Evolutionary conservation across 306 rosid species (phyloP).

Genomic region (Lotus japonicus): DNA sequence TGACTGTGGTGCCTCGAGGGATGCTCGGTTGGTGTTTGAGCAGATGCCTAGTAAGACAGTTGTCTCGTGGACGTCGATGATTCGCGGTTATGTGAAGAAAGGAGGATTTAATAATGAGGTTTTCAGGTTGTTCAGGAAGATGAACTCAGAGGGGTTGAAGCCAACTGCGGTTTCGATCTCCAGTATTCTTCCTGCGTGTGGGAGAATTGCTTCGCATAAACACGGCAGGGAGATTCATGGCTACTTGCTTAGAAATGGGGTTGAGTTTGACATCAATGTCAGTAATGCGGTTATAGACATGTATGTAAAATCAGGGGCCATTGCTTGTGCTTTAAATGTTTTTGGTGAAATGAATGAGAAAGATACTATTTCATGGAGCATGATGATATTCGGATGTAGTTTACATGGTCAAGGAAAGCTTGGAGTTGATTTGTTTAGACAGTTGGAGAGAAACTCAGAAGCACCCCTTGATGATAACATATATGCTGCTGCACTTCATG

Average conservation of each 20-base stretch:
- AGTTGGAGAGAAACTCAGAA: conserved; percentile 31
- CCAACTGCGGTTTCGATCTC: conserved; percentile 41
- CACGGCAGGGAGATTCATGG: conserved; percentile 70
- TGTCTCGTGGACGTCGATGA: conserved; percentile 57
- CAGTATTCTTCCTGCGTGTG: conserved; percentile 68
- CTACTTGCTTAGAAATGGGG: conserved; percentile 43
- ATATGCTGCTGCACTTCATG: conserved; percentile 57
- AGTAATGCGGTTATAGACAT: conserved; percentile 59
- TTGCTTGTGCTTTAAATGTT: conserved; percentile 39
- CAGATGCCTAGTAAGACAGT: conserved; percentile 47
- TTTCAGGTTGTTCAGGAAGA: conserved; percentile 47
- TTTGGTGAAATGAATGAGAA: conserved; percentile 37
- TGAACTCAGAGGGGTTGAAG: conserved; percentile 43
- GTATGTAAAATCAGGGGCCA: conserved; percentile 64
- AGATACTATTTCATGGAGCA: conserved; percentile 56
- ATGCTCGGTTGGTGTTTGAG: conserved; percentile 42
- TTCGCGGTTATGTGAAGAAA: conserved; percentile 41
- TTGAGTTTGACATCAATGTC: conserved; percentile 39
- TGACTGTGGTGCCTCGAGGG: conserved; percentile 43
- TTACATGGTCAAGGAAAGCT: conserved; percentile 52
- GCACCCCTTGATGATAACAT: conserved; percentile 32
- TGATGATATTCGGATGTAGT: conserved; percentile 60
- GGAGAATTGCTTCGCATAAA: conserved; percentile 48
- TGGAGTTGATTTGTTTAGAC: conserved; percentile 43
- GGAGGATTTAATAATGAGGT: conserved; percentile 58